These are phyloP conservation scores for Colletotrichum tabaci DNA, from an alignment of 2,329 filamentous ascomycete species.

Conservation along the genomic window DNA sequence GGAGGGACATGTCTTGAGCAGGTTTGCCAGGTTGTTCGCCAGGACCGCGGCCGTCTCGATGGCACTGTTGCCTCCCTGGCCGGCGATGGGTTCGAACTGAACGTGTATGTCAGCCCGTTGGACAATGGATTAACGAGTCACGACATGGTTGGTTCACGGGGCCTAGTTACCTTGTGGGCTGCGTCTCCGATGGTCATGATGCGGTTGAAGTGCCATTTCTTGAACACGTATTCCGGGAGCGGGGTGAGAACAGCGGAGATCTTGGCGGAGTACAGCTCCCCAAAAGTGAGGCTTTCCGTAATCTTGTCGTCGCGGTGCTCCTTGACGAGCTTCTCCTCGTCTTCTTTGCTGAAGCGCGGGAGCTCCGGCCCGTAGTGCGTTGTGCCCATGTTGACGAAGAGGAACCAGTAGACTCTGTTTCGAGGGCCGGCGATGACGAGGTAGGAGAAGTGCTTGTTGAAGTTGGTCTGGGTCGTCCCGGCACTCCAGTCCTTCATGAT, in stretches of 20 bases:
- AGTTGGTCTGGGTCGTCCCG: slow-evolving; percentile 41
- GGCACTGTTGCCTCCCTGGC: slow-evolving; percentile 49
- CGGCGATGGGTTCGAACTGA: slow-evolving; percentile 47
- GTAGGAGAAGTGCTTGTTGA: slow-evolving; percentile 46
- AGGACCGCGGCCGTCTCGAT: slow-evolving; percentile 47
- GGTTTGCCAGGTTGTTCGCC: slow-evolving; percentile 43
- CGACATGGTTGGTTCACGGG: neutral
- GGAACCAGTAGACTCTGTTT: slow-evolving; percentile 54
- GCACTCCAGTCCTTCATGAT: slow-evolving; percentile 46
- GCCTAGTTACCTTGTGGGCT: slow-evolving; percentile 50
- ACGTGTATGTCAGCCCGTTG: neutral
- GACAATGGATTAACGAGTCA: neutral
- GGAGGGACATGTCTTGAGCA: slow-evolving; percentile 18
- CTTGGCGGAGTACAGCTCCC: slow-evolving; percentile 49
- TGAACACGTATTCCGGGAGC: slow-evolving; percentile 51
- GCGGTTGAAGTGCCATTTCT: slow-evolving; percentile 52
- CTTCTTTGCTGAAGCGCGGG: slow-evolving; percentile 51
- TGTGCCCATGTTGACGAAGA: slow-evolving; percentile 45
- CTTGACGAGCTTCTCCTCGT: slow-evolving; percentile 49
- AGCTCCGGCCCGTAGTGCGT: slow-evolving; percentile 39
- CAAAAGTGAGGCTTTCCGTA: slow-evolving; percentile 48
- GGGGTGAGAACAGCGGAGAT: slow-evolving; percentile 50
- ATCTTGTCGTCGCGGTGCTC: slow-evolving; percentile 45
- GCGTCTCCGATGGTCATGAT: slow-evolving; percentile 52
- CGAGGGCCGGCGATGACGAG: slow-evolving; percentile 51